A percentile compares a stretch with the other conserved stretches of the same genome.
Evolutionary conservation across 148 eudicot species (phyloP).

Genomic region (Spergularia marina): DNA sequence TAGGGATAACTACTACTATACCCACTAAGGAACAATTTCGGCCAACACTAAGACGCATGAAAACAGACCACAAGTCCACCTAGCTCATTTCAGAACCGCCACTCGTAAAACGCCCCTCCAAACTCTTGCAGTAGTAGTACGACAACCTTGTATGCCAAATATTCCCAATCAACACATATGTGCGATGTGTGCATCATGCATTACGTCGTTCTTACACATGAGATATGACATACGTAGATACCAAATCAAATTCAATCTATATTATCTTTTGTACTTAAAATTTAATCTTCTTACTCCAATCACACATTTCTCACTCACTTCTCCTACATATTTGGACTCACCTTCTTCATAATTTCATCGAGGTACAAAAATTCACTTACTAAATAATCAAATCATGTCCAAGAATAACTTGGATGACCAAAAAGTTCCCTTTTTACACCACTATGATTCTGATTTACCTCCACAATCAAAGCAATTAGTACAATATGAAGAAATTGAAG

Average conservation of each 20-base stretch:
- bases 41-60: too few relatives aligned
- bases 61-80: too few relatives aligned
- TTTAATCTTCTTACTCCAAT: background rate
- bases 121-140: background rate
- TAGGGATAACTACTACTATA: too few relatives aligned
- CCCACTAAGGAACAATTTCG: too few relatives aligned
- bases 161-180: background rate
- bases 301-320: background rate
- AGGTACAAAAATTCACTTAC: too few relatives aligned
- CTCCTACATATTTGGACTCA: background rate
- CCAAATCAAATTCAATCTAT: background rate
- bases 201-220: background rate
- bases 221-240: background rate
- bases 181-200: conserved; percentile 3
- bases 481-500: conserved; percentile 12
- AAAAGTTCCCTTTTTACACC: conserved; percentile 28
- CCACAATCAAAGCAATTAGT: background rate
- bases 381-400: background rate
- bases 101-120: too few relatives aligned
- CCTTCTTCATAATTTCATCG: background rate
- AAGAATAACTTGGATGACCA: conserved; percentile 16
- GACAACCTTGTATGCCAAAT: background rate
- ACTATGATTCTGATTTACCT: background rate
- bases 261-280: background rate
- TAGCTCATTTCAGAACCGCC: too few relatives aligned